These are phyloP conservation scores for Forsythia suspensa DNA, from an alignment of 257 asterid genomes.

Conservation along the genomic window DNA sequence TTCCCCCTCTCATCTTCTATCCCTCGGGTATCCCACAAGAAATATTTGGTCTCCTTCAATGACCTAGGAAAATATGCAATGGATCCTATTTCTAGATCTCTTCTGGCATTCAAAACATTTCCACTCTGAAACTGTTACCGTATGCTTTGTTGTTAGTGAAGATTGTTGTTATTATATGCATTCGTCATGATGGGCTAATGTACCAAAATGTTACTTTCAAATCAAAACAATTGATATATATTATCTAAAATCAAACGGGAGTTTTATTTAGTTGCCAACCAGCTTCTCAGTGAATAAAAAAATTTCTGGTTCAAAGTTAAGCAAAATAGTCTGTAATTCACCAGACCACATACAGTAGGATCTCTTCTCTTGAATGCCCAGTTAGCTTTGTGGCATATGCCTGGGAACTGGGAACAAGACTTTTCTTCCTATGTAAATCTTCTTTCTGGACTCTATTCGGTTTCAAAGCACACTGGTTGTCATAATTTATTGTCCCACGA, in stretches of 20 bases:
- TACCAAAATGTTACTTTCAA: background rate
- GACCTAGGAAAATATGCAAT: background rate
- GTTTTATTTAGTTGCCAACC: background rate
- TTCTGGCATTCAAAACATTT: background rate
- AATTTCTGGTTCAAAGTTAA: background rate
- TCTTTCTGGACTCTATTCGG: background rate
- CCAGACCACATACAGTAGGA: background rate
- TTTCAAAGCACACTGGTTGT: background rate
- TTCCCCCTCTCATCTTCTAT: background rate
- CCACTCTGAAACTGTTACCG: background rate
- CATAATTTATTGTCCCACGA: background rate
- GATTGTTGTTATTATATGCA: background rate
- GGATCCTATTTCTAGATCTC: background rate
- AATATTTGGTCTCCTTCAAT: background rate
- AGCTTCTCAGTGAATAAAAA: background rate
- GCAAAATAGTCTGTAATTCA: background rate
- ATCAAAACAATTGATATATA: background rate
- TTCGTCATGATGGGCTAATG: background rate
- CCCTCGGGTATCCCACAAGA: background rate
- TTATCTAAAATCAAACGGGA: background rate
- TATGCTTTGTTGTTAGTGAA: background rate
- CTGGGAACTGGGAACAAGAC: background rate
- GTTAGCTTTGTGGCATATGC: background rate
- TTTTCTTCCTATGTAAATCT: background rate
- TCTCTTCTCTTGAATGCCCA: background rate